Evolutionary conservation across 441 rosid species (phyloP).

Genomic region (Pelargonium citronellum): DNA sequence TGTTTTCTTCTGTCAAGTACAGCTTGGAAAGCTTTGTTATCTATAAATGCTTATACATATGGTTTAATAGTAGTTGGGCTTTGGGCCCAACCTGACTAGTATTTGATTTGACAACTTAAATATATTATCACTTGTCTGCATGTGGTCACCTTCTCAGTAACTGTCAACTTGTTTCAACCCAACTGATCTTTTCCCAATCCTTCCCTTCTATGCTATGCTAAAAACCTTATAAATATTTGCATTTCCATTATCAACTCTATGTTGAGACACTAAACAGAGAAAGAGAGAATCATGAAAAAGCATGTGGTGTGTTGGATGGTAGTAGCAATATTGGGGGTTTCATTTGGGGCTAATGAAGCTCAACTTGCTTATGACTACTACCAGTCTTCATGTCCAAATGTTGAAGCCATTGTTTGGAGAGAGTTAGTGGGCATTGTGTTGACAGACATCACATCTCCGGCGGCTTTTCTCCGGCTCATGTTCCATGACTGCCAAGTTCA

Average conservation of each 20-base stretch:
- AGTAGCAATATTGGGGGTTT: slow-evolving; percentile 16
- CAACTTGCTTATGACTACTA: slow-evolving; percentile 29
- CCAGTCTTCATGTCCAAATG: slow-evolving; percentile 27
- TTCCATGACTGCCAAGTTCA: slow-evolving; percentile 40
- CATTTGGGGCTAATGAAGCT: slow-evolving; percentile 20
- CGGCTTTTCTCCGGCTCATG: slow-evolving; percentile 32
- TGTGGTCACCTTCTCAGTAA: neutral
- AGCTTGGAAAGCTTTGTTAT: neutral
- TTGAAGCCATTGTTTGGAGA: slow-evolving; percentile 24
- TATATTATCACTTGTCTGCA: neutral
- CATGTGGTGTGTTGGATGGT: neutral
- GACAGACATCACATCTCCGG: slow-evolving; percentile 23
- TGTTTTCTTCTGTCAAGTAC: neutral
- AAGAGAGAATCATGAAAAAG: slow-evolving; percentile 12
- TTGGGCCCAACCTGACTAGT: neutral
- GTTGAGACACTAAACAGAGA: neutral
- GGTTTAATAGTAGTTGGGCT: neutral
- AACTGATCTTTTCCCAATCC: neutral
- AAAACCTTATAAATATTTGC: neutral
- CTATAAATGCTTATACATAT: neutral
- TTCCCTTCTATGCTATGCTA: neutral
- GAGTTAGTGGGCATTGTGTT: slow-evolving; percentile 19
- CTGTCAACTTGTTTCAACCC: slow-evolving; percentile 4
- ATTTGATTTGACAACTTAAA: neutral
- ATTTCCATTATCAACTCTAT: too few species aligned